Evolutionary conservation across 305 asterid species (phyloP), one percentile per base, ranked within the genome.

Genomic region (Euphrasia arctica): DNA sequence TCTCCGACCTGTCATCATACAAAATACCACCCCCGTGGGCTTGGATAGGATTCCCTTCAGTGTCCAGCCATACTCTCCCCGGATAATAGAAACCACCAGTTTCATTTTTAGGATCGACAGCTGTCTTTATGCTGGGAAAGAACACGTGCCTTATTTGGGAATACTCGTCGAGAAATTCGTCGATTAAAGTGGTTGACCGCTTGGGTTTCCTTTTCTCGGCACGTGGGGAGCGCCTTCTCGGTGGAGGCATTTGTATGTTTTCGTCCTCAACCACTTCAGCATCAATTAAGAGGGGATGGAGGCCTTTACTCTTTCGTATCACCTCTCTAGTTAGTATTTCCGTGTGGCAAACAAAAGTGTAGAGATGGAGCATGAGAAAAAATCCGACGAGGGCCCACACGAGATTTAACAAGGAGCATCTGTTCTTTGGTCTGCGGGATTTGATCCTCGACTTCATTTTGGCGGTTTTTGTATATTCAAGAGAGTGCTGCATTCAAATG

Each of bases 11-110:
- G 64, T 79, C 91, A 70, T 93, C 99, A 45, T 85, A 88, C 22
- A 90, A 68, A 70, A 93, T 82, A 39, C 97, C 97, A 62, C 97
- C 99, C 43, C 99, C 99, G 74, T 88, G 99, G 60, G 96, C 99
- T 76, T 93, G 99, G 72, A 93, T 88, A 48, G 97, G 96, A 72
- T 86, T 86, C 62, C 97, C 95, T 62, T 91, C 85, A 31, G 93
- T 93, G 75, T 93, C 99, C 73, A 93, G 72, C 99, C 99, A 93
- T 73, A 86, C 78, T 72, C 85, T 83, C 57, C 88, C 97, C 1
- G 99, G 97, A 75, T 79, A 77, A 74, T 83, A 93, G 74, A 74
- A 83, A 31, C 70, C 68, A 68, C 82, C 82, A 41, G 27, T 25
- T 25, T 77, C 84, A 58, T 86, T 86, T 57, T 75, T 69, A 54